Percentiles rank a stretch among this genome's conserved stretches.
Conservation (phyloP, 768 basidiomycete genomes). For the Russula olivacea region DNA sequence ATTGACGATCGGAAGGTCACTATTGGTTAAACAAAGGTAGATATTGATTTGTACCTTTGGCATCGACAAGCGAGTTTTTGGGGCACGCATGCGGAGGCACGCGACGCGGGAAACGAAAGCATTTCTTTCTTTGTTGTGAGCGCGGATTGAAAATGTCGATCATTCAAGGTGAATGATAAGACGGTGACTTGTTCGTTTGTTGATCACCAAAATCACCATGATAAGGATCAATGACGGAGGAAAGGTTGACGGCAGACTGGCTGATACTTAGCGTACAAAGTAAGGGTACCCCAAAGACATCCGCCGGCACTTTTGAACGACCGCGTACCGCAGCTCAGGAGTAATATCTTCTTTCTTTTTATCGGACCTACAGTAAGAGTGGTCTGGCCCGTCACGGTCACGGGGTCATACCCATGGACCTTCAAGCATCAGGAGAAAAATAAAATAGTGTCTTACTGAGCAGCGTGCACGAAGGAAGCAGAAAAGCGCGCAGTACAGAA, state of each 20-base stretch:
- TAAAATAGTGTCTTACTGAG: neutral
- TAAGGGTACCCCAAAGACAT: conserved; percentile 87
- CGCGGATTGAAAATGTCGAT: conserved; percentile 44
- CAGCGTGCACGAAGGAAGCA: neutral
- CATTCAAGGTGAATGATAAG: conserved; percentile 47
- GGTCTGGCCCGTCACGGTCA: conserved; percentile 35
- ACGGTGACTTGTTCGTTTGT: conserved; percentile 37
- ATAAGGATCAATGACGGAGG: neutral
- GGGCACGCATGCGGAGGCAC: conserved; percentile 66
- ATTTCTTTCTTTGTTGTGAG: conserved; percentile 55
- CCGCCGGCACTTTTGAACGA: conserved; percentile 82
- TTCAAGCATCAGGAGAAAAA: conserved; percentile 30
- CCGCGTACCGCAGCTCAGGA: conserved; percentile 19
- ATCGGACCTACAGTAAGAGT: conserved; percentile 47
- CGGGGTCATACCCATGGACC: conserved; percentile 76
- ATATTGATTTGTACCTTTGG: conserved; percentile 40
- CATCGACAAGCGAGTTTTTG: too few species aligned
- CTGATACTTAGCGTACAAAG: conserved; percentile 91
- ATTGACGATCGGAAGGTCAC: neutral
- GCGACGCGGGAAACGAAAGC: conserved; percentile 74
- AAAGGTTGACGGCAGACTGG: conserved; percentile 43
- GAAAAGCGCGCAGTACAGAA: conserved; percentile 39
- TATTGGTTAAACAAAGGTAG: neutral
- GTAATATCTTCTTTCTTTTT: conserved; percentile 62
- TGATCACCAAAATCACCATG: neutral